A percentile compares a stretch with the other conserved stretches of the same genome.
phyloP scores from a whole-genome alignment of 2,329 filamentous ascomycete species.

The Stagonosporopsis vannaccii region DNA sequence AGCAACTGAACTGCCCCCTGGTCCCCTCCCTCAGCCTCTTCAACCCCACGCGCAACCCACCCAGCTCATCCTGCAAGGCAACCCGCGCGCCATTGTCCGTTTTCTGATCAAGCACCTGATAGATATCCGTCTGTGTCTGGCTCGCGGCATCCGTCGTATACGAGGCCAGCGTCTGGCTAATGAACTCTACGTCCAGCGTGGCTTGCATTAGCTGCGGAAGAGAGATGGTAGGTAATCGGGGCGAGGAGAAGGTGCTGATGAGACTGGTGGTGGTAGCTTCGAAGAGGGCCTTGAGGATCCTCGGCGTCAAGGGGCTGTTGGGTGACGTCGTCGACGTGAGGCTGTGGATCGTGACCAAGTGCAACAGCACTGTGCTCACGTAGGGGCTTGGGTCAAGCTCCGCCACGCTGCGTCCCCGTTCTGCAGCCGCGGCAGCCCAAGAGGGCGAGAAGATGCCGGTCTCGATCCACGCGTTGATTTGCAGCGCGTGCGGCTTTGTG shows the following conservation, averaged over 20 bases:
- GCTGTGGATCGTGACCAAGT: conserved; percentile 88
- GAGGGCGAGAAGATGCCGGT: conserved; percentile 72
- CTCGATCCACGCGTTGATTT: conserved; percentile 73
- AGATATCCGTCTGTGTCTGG: conserved; percentile 86
- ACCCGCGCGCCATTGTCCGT: conserved; percentile 87
- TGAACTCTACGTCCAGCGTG: conserved; percentile 95
- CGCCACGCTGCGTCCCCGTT: conserved; percentile 22
- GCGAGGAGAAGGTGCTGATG: conserved; percentile 73
- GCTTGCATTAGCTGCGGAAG: conserved; percentile 92
- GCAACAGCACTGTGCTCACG: conserved; percentile 84
- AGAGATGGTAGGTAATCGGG: conserved; percentile 68
- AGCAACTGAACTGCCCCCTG: conserved; percentile 48
- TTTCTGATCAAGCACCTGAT: conserved; percentile 85
- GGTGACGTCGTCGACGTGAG: conserved; percentile 65
- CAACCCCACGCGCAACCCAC: conserved; percentile 85
- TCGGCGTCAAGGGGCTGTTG: conserved; percentile 71
- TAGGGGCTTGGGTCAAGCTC: conserved; percentile 85
- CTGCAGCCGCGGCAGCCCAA: conserved; percentile 64
- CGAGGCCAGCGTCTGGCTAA: conserved; percentile 88
- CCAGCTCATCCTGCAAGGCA: conserved; percentile 82
- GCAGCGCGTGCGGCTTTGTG: conserved; percentile 67
- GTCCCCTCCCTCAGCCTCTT: conserved; percentile 64
- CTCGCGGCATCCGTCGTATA: conserved; percentile 86
- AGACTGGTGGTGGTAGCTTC: conserved; percentile 81
- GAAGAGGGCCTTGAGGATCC: conserved; percentile 85